Conservation (phyloP, 345 rosid genomes). For the Linum lewisii region DNA sequence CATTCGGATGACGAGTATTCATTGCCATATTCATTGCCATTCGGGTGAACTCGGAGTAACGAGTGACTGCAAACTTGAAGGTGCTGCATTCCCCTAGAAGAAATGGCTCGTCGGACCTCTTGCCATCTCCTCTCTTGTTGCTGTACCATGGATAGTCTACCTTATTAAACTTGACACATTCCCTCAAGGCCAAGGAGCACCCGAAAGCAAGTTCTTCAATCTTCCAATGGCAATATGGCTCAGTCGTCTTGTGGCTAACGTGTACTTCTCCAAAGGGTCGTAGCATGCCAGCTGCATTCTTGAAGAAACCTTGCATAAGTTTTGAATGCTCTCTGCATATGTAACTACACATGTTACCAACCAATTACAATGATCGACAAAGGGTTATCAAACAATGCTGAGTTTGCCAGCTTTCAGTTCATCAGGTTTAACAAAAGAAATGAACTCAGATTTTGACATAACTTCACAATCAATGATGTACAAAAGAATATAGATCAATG, state of each 20-base stretch:
- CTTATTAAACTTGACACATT: conserved; percentile 17
- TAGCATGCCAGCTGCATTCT: not conserved
- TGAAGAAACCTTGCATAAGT: not conserved
- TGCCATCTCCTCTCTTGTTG: conserved; percentile 31
- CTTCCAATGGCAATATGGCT: not conserved
- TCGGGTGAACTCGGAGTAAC: not conserved
- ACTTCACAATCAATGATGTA: too few species aligned
- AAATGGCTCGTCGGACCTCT: conserved; percentile 13
- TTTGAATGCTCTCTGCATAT: not conserved
- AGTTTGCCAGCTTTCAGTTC: not conserved
- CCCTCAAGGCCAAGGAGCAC: not conserved
- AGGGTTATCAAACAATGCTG: not conserved
- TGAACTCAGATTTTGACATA: too few species aligned
- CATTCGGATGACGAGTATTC: too few species aligned
- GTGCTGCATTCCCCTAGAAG: conserved; percentile 21
- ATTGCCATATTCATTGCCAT: too few species aligned
- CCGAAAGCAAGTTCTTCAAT: not conserved
- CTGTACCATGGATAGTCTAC: conserved; percentile 21
- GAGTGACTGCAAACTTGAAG: conserved; percentile 15
- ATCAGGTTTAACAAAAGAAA: not conserved
- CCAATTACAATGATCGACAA: too few species aligned
- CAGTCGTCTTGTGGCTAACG: not conserved
- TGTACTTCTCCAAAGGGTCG: not conserved
- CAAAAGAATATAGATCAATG: too few species aligned
- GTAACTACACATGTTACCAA: not conserved